A percentile compares a stretch with the other conserved stretches of the same genome.
Conservation (phyloP, 1,284 basidiomycete genomes). For the Cutaneotrichosporon mucoides region DNA sequence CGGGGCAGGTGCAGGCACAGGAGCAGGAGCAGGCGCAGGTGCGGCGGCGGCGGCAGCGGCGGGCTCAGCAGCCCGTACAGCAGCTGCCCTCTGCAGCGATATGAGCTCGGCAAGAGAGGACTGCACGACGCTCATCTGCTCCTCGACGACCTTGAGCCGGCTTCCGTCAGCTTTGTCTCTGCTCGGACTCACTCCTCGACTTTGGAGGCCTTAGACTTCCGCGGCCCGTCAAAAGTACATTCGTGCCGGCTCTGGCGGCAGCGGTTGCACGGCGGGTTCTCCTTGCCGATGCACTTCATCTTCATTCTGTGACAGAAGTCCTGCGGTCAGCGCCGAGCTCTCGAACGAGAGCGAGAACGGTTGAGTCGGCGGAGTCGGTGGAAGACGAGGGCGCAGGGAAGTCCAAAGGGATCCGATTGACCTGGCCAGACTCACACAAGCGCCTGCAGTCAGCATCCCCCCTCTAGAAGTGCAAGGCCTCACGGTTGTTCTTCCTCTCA, state of each 20-base stretch:
- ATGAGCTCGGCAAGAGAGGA: conserved; percentile 72
- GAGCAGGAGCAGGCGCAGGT: conserved; percentile 18
- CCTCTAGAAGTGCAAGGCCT: too few species aligned
- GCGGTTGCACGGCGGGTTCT: conserved; percentile 58
- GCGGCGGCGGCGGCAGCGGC: conserved; percentile 49
- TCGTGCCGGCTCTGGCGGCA: conserved; percentile 60
- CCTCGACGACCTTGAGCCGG: conserved; percentile 77
- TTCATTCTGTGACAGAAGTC: conserved; percentile 20
- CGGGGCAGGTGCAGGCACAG: conserved; percentile 14
- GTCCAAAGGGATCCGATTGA: too few species aligned
- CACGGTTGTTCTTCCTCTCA: conserved; percentile 2
- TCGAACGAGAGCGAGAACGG: too few species aligned
- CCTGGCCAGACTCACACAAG: not conserved
- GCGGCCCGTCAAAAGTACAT: conserved; percentile 89
- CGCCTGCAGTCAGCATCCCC: conserved; percentile 3
- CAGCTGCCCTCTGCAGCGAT: conserved; percentile 48
- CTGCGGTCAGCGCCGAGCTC: not conserved
- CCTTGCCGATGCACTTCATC: conserved; percentile 66
- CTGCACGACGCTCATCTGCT: conserved; percentile 72
- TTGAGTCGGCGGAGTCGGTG: too few species aligned
- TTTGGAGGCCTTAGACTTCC: conserved; percentile 62
- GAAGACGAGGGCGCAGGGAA: too few species aligned
- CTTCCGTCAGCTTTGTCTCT: conserved; percentile 48
- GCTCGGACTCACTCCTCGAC: conserved; percentile 68
- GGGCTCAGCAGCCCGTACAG: too few species aligned